Evolutionary conservation across 305 asterid genomes (phyloP), one percentile per base, ranked within the genome.

Genomic region (Solanum hybrid): DNA sequence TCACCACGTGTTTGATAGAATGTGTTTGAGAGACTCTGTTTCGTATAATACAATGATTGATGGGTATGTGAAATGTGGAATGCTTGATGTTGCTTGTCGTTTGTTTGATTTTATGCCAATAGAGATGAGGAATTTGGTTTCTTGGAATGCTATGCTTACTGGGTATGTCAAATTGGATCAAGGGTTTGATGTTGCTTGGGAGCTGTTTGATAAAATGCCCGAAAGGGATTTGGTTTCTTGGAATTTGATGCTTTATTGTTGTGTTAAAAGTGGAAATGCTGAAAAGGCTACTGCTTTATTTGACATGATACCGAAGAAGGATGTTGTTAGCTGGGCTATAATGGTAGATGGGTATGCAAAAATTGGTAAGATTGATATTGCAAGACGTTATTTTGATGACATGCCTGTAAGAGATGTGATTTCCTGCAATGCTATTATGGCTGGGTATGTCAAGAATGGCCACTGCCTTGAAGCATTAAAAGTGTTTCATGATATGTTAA

Each of bases 341-440:
- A 94, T 97, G 98, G 92, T 97, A 24, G 93, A 92, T 10, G 98
- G 99, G 78, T 93, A 94, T 86, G 94, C 97, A 22, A 95, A 90
- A 90, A 64, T 88, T 22, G 98, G 98, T n/a, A 90, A 88, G 36
- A 90, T 96, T 36, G 95, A 92, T 79, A 90, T 91, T 88, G 98
- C 98, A 8, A 92, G 98, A 88, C 82, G 91, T 3, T 92, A 94
- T 69, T 97, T 96, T 76, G 98, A 97, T 77, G 92, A 92, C 40
- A 97, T 97, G 96, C 96, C 95, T 27, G 93, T 35, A 71, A 94
- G 97, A 90, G 98, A 96, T 90, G 98, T 95, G 86, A 88, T 96
- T 89, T 96, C 98, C 78, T 95, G 98, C 94, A 96, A 96, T 35
- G 93, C 97, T 2, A 94, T 96, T 98, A 96, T 95, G 98, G 94